A percentile compares a stretch with the other conserved stretches of the same genome.
Conservation (phyloP, 1,139 yeast genomes). For the Pichia sp. region DNA sequence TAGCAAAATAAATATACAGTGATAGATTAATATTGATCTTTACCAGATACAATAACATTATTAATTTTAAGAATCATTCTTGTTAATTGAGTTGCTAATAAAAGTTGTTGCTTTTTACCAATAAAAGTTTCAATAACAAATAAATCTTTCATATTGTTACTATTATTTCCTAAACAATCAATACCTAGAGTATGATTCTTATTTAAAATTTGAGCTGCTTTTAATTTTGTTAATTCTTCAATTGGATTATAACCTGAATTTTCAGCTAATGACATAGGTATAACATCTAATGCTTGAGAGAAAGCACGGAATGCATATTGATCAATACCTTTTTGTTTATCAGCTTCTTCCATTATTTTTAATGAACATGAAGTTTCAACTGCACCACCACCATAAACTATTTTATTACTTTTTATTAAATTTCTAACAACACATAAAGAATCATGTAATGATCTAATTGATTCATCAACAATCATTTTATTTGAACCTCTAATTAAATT, state of each 20-base stretch:
- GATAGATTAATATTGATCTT: conserved; percentile 22
- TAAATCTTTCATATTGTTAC: conserved; percentile 84
- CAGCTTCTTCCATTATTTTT: conserved; percentile 89
- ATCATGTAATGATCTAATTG: conserved; percentile 93
- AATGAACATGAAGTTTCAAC: conserved; percentile 91
- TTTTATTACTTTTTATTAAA: conserved; percentile 82
- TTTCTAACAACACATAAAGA: conserved; percentile 96
- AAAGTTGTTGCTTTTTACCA: conserved; percentile 92
- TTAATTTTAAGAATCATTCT: conserved; percentile 96
- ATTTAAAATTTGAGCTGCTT: conserved; percentile 78
- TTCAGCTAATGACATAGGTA: conserved; percentile 94
- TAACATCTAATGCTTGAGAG: conserved; percentile 80
- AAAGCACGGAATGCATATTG: conserved; percentile 98
- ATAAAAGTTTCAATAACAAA: conserved; percentile 96
- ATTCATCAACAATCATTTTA: conserved; percentile 97
- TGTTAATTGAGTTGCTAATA: conserved; percentile 92
- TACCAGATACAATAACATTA: conserved; percentile 71
- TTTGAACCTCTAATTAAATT: conserved; percentile 92
- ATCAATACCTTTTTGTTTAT: conserved; percentile 87
- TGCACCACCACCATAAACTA: conserved; percentile 98
- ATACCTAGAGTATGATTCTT: conserved; percentile 73
- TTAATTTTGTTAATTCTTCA: conserved; percentile 76
- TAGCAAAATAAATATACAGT: conserved; percentile 8
- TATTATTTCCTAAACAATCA: conserved; percentile 85
- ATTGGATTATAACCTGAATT: conserved; percentile 94